Conservation (phyloP, 2,329 filamentous ascomycete species). For the Huntiella decipiens region DNA sequence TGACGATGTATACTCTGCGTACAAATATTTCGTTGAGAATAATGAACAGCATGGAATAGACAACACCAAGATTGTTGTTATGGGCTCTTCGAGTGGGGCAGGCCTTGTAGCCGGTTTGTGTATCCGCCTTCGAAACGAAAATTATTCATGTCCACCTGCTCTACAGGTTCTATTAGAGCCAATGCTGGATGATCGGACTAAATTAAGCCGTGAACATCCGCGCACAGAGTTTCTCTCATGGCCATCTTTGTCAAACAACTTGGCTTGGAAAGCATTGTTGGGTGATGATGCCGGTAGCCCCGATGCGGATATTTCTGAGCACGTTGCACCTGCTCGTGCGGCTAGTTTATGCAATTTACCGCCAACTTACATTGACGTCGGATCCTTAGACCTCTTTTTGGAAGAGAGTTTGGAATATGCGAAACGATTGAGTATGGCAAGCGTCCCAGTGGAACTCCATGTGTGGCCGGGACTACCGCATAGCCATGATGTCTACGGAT, state of each 20-base stretch:
- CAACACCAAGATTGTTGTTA: constrained; percentile 12
- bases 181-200: constrained; percentile 19
- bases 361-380: constrained; percentile 21
- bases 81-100: constrained; percentile 14
- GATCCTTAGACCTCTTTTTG: constrained; percentile 21
- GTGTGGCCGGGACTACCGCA: constrained; percentile 24
- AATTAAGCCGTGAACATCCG: constrained; percentile 4
- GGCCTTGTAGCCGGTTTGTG: constrained; percentile 15
- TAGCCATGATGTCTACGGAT: constrained; percentile 9
- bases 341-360: constrained; percentile 17
- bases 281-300: constrained; percentile 12
- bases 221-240: constrained; percentile 9
- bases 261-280: constrained; percentile 15
- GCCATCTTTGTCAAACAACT: constrained; percentile 12
- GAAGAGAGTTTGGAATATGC: constrained; percentile 19
- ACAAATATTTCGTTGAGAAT: constrained; percentile 15
- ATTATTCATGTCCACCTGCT: constrained; percentile 14
- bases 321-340: constrained; percentile 15
- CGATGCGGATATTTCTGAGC: constrained; percentile 11
- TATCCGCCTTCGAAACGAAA: constrained; percentile 21
- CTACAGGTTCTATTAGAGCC: constrained; percentile 19
- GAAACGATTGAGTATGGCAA: constrained; percentile 16
- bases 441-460: constrained; percentile 22
- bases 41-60: constrained; percentile 14
- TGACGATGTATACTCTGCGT: constrained; percentile 20